Evolutionary conservation across 2,329 filamentous ascomycete species (phyloP), one percentile per base, ranked within the genome.

Genomic region (Emergomyces orientalis): DNA sequence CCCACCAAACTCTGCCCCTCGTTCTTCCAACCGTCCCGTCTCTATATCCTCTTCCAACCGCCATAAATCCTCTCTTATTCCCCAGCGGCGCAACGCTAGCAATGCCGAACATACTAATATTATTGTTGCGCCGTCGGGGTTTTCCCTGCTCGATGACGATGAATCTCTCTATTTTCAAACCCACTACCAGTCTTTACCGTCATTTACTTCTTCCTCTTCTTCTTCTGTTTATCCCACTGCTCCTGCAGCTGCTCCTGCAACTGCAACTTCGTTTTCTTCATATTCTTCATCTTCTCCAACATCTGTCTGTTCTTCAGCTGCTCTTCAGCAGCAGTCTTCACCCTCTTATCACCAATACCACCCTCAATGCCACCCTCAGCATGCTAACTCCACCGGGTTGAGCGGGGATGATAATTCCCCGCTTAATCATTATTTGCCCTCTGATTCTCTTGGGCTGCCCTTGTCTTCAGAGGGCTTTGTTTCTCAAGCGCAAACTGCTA

Each of bases 221-320:
- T n/a, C 7, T 54, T 19, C 51, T 6, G 14, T n/a, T n/a, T n/a
- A n/a, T n/a, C n/a, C n/a, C n/a, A n/a, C 51, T 54, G 27, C 51
- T 34, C 30, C 51, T 34, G 51, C 51, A n/a, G n/a, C 51, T 54
- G 27, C 51, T 34, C 30, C 51, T 34, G 51, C 51, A n/a, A 14
- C 51, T 54, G 27, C 51, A 54, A 54, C 17, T 34, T 19, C 27
- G 30, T 34, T 27, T 54, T 59, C 52, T 32, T 47, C 60, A n/a
- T n/a, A n/a, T 52, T 59, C 52, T 25, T 58, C 60, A 6, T 37
- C 37, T 30, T 54, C 54, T 55, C 58, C 45, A 14, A 30, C 39
- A n/a, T 41, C 45, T 55, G 22, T 27, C 43, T 54, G 60, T 47
- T 63, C 62, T 52, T 60, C 63, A 17, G 45, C 59, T n/a, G 62